A percentile compares a stretch with the other conserved stretches of the same genome.
Evolutionary conservation across 2,329 filamentous ascomycete species (phyloP).

Genomic region (Pseudogymnoascus sp.): DNA sequence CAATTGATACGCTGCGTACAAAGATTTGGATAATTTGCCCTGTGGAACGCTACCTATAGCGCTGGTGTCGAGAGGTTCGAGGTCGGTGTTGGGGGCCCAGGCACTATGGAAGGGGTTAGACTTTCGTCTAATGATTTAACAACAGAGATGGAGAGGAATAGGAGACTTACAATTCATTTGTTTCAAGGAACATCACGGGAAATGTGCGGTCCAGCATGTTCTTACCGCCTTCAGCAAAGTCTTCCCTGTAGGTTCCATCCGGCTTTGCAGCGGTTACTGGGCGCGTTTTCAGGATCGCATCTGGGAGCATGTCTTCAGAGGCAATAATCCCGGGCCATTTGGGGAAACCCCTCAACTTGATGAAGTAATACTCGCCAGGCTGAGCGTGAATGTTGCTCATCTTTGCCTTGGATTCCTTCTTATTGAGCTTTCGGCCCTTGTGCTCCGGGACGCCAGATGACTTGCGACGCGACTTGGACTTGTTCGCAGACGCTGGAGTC

Average conservation of each 20-base stretch:
- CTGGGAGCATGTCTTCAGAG: constrained; percentile 88
- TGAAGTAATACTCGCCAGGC: constrained; percentile 86
- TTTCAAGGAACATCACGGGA: constrained; percentile 89
- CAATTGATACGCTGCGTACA: constrained; percentile 72
- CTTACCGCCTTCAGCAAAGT: constrained; percentile 82
- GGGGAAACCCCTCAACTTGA: constrained; percentile 89
- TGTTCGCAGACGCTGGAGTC: constrained; percentile 36
- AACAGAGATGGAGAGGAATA: constrained; percentile 21
- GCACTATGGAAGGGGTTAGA: constrained; percentile 48
- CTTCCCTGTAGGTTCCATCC: constrained; percentile 81
- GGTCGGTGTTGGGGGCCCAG: constrained; percentile 81
- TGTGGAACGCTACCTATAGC: constrained; percentile 62
- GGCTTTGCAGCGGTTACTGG: constrained; percentile 75
- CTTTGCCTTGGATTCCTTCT: constrained; percentile 72
- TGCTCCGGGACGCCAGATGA: constrained; percentile 57
- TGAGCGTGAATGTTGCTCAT: constrained; percentile 70
- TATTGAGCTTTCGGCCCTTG: constrained; percentile 74
- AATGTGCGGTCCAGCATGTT: constrained; percentile 79
- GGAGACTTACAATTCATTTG: constrained; percentile 85
- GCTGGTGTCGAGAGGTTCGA: constrained; percentile 69
- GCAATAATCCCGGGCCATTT: constrained; percentile 92
- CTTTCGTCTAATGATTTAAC: constrained; percentile 12
- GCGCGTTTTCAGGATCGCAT: constrained; percentile 65
- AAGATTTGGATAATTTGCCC: constrained; percentile 68
- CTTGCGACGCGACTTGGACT: constrained; percentile 60